phyloP scores from a whole-genome alignment of 2,329 filamentous ascomycete species.

The Cladosporium sp. region DNA sequence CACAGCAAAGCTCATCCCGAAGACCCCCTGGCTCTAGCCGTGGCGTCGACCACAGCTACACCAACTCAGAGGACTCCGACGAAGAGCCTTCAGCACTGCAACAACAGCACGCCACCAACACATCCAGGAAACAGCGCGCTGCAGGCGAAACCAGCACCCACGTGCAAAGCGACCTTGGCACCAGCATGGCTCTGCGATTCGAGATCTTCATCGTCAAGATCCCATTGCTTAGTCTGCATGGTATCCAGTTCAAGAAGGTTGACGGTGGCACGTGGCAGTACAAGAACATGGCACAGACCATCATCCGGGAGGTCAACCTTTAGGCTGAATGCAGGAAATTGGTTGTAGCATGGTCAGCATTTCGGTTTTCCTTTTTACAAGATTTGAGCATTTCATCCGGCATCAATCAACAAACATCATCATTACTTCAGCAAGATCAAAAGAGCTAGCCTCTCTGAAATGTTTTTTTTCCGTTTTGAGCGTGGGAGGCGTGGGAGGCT shows the following conservation, averaged over 20 bases:
- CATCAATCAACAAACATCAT: neutral
- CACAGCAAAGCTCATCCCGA: constrained; percentile 49
- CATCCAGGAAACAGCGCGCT: constrained; percentile 48
- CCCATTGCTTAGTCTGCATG: constrained; percentile 85
- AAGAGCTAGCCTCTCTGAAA: neutral
- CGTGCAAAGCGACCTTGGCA: constrained; percentile 85
- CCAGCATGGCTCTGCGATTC: constrained; percentile 81
- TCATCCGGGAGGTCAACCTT: constrained; percentile 72
- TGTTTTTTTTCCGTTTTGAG: neutral
- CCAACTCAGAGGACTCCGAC: constrained; percentile 54
- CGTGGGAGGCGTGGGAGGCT: neutral
- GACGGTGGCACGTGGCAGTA: constrained; percentile 97
- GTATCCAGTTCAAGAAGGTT: constrained; percentile 97
- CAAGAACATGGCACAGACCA: constrained; percentile 97
- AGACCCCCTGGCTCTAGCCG: constrained; percentile 38
- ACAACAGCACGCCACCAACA: constrained; percentile 16
- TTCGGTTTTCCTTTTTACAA: neutral
- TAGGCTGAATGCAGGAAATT: neutral
- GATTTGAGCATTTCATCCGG: neutral
- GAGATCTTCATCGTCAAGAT: constrained; percentile 99
- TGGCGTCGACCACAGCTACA: constrained; percentile 69
- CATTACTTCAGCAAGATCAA: neutral
- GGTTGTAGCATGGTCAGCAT: neutral
- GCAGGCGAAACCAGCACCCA: constrained; percentile 89
- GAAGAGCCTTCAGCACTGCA: constrained; percentile 31